phyloP scores from a whole-genome alignment of 2,329 filamentous ascomycete genomes.

The Clonostachys rosea region DNA sequence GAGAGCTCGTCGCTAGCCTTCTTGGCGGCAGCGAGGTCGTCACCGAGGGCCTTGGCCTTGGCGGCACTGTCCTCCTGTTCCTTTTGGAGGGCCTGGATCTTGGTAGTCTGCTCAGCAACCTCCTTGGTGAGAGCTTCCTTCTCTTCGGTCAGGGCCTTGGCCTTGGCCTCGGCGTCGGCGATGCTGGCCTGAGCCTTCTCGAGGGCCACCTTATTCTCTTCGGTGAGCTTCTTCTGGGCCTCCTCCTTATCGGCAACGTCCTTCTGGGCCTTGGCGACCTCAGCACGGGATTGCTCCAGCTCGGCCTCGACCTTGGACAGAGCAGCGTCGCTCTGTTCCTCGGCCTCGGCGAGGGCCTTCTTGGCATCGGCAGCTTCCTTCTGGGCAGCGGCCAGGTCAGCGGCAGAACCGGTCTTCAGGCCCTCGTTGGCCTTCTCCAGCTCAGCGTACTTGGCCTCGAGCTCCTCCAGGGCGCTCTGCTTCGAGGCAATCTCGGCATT shows the following conservation, averaged over 20 bases:
- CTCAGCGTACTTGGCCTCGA: slow-evolving; percentile 21
- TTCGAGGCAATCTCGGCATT: slow-evolving; percentile 19
- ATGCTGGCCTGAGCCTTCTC: slow-evolving; percentile 18
- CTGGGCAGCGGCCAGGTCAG: slow-evolving; percentile 18
- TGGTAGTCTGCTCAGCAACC: slow-evolving; percentile 11
- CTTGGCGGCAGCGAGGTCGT: slow-evolving; percentile 19
- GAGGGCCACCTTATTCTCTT: slow-evolving; percentile 5
- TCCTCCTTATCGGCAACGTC: too few species aligned
- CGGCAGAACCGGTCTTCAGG: slow-evolving; percentile 19
- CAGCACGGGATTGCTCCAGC: too few species aligned
- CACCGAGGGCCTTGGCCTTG: slow-evolving; percentile 15
- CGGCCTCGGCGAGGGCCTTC: slow-evolving; percentile 22
- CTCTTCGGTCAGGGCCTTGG: neutral
- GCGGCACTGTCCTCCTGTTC: slow-evolving; percentile 11
- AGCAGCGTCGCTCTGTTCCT: slow-evolving; percentile 18
- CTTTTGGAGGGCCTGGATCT: slow-evolving; percentile 6
- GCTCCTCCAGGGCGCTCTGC: slow-evolving; percentile 22
- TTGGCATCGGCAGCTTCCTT: slow-evolving; percentile 17
- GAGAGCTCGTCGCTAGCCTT: slow-evolving; percentile 20
- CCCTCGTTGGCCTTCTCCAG: slow-evolving; percentile 11
- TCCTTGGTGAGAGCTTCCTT: slow-evolving; percentile 21
- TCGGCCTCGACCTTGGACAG: too few species aligned
- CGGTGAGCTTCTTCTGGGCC: slow-evolving; percentile 14
- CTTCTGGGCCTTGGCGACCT: too few species aligned
- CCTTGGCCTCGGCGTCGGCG: slow-evolving; percentile 11